Evolutionary conservation across 257 asterid species (phyloP), one percentile per base, ranked within the genome.

Genomic region (Leptodermis oblonga): DNA sequence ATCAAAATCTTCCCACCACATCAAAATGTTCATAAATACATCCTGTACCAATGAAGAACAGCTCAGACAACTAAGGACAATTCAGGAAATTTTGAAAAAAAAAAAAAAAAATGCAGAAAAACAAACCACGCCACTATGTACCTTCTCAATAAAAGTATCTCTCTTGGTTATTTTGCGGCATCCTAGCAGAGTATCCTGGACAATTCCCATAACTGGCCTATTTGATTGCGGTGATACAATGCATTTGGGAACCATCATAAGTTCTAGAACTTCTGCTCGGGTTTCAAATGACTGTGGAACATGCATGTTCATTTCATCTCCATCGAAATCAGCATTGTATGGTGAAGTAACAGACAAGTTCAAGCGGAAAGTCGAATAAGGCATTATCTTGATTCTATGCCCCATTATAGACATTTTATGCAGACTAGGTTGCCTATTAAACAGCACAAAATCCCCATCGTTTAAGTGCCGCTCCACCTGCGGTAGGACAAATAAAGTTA

Each of bases 1-100:
- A 71, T 94, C 99, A 73, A 94, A 94, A 87, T 94, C 99, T 79
- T 91, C 99, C 99, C 99, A 94, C 97, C 99, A 94, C 99, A 94
- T 94, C 70, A 94, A 85, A 59, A 86, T 94, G 81, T 94, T 94
- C 99, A 94, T 94, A 69, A 94, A 94, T 43, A 94, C 99, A 82
- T 94, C 99, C 97, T 94, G 87, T 76, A 76, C 25, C 73, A 66
- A 64, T 31, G 58, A 71, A 22, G 51, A 72, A 7, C 53, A 68
- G 58, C 39, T 68, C 65, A 61, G 25, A 37, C n/a, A 54, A 46
- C 60, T 55, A 58, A 58, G 37, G 18, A 67, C 25, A 12, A 33
- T n/a, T 18, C 61, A 10, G 7, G 7, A 0, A 43, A 22, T 37
- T 51, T 53, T 42, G 51, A 33, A 37, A 22, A 58, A 12, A 4